Base-by-base conservation (phyloP, 2,329 filamentous ascomycete genomes). In the Alternaria longipes region DNA sequence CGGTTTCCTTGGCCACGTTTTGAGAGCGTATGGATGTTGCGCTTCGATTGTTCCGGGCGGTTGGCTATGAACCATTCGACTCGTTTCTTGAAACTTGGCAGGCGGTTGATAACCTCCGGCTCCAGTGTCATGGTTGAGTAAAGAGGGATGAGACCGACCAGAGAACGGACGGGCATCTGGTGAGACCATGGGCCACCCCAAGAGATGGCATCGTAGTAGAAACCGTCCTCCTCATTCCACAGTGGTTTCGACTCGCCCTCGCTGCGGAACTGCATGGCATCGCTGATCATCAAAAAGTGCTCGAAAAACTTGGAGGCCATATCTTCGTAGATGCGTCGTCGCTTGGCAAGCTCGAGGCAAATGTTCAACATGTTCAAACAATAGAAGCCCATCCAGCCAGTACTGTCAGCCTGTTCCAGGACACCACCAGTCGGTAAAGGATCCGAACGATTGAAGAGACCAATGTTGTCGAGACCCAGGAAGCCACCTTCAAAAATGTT, bases 371-470 rank as follows among this genome's bases (percentile, higher is more conserved):
- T 98, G 81, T 89, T 93, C 64, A 98, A 82, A 74, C 91, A 97
- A 83, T 97, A 98, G 79, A 98, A 98, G 9, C 92, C 94, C 94
- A 98, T 98, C 94, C 94, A 98, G 32, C 94, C 94, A 9, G 94
- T 98, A 77, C 93, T 97, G 84, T 98, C 94, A 18, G 95, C 95
- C 81, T 98, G 94, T 80, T 98, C 94, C 8, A 98, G 87, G 3
- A 93, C 90, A 80, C 95, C 94, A 32, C 94, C 94, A 0, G 95
- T 98, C 0, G 94, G 94, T 40, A 98, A 82, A 26, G 95, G 94
- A 78, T 98, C 94, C 0, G 94, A 98, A 46, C 94, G 91, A 80
- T 98, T 98, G 86, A 98, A 98, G 36, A 98, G 82, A 55, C 95
- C 95, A 78, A 98, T 98, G 77, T 98, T 98, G 86, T 98, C 94